Conservation (phyloP, 2,329 filamentous ascomycete species). For the Fusarium papillatum region DNA sequence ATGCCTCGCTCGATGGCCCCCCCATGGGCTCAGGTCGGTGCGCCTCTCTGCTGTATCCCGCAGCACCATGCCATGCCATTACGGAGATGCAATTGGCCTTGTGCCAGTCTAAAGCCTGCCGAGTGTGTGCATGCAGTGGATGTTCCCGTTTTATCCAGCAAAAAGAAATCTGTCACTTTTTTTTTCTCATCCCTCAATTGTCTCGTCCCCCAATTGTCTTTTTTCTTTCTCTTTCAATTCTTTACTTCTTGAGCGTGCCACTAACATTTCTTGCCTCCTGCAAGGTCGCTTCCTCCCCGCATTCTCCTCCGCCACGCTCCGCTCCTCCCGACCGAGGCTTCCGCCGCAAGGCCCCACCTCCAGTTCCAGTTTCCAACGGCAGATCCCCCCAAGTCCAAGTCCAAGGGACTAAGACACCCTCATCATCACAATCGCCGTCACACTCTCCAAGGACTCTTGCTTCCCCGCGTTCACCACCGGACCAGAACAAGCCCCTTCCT, state of each 20-base stretch:
- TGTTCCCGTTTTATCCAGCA: not conserved
- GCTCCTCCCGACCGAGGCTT: slow-evolving; percentile 42
- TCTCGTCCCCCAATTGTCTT: not conserved
- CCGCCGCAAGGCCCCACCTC: slow-evolving; percentile 40
- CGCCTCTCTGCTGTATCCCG: slow-evolving; percentile 30
- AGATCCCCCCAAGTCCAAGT: slow-evolving; percentile 9
- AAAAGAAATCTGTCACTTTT: slow-evolving; percentile 8
- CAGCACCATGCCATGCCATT: slow-evolving; percentile 20
- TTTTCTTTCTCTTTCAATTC: not conserved
- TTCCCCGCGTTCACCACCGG: slow-evolving; percentile 55
- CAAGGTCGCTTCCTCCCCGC: slow-evolving; percentile 36
- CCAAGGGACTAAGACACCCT: slow-evolving; percentile 33
- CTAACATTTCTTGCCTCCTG: slow-evolving; percentile 22
- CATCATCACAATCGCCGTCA: slow-evolving; percentile 42
- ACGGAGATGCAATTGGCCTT: slow-evolving; percentile 22
- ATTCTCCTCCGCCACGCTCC: slow-evolving; percentile 44
- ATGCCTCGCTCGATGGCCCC: slow-evolving; percentile 28
- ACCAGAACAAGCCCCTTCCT: slow-evolving; percentile 70
- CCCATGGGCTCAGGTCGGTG: slow-evolving; percentile 36
- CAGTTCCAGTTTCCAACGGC: slow-evolving; percentile 20
- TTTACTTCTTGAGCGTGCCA: not conserved
- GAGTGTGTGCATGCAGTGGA: not conserved
- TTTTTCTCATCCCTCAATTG: not conserved
- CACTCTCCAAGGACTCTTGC: slow-evolving; percentile 39
- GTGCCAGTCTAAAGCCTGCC: slow-evolving; percentile 2